A percentile compares a stretch with the other conserved stretches of the same genome.
Conservation (phyloP, 495 filamentous ascomycete genomes). For the Penicillium verhagenii region DNA sequence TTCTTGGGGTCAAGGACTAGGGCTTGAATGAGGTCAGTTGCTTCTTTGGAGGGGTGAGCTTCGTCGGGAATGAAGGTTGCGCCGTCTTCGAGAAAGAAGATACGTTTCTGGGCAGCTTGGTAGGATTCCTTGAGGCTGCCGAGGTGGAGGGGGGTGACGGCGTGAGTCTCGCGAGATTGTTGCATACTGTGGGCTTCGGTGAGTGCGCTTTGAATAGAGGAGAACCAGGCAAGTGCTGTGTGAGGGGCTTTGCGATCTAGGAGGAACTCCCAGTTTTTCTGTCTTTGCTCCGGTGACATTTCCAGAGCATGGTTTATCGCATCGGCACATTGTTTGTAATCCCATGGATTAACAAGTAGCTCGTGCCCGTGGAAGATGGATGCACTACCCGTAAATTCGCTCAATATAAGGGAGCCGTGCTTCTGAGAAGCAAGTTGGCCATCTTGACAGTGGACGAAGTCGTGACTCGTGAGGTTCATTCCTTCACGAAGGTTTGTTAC, state of each 20-base stretch:
- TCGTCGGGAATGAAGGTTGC: slow-evolving; percentile 68
- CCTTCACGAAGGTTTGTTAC: slow-evolving; percentile 86
- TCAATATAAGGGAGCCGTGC: slow-evolving; percentile 83
- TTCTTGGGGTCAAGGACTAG: slow-evolving; percentile 68
- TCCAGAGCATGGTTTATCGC: slow-evolving; percentile 74
- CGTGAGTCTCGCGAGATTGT: slow-evolving; percentile 64
- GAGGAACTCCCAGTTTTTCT: slow-evolving; percentile 68
- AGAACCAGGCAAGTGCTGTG: slow-evolving; percentile 75
- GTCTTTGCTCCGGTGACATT: slow-evolving; percentile 69
- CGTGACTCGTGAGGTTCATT: slow-evolving; percentile 87
- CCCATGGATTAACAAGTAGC: slow-evolving; percentile 87
- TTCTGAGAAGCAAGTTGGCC: slow-evolving; percentile 62
- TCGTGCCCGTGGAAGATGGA: slow-evolving; percentile 68
- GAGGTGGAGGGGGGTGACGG: slow-evolving; percentile 68
- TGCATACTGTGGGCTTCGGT: slow-evolving; percentile 65
- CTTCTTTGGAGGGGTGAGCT: slow-evolving; percentile 62
- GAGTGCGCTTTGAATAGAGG: slow-evolving; percentile 58
- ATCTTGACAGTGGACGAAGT: slow-evolving; percentile 86
- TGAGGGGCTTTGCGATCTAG: slow-evolving; percentile 65
- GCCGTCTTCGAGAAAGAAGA: slow-evolving; percentile 84
- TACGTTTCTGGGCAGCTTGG: slow-evolving; percentile 51
- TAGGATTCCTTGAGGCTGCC: slow-evolving; percentile 60
- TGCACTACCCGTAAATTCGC: slow-evolving; percentile 89
- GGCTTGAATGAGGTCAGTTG: slow-evolving; percentile 64
- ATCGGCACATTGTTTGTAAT: slow-evolving; percentile 75